phyloP scores from a whole-genome alignment of 2,329 filamentous ascomycete species.

The Talaromyces sp. region DNA sequence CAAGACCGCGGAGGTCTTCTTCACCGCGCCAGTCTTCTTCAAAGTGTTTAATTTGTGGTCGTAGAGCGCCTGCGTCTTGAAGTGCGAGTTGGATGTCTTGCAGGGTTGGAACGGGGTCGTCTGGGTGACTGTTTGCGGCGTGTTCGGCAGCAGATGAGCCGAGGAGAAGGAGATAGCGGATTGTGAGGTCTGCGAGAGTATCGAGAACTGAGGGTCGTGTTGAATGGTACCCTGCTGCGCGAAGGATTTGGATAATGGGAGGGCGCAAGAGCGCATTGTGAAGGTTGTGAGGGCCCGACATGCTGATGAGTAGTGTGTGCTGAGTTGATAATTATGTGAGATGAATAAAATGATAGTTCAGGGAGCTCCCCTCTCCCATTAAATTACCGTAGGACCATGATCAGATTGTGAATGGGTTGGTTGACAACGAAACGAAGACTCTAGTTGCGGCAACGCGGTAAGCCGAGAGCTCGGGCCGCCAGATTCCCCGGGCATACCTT shows the following conservation, averaged over 20 bases:
- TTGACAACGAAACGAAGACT: neutral
- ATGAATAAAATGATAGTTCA: neutral
- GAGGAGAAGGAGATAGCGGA: slow-evolving; percentile 73
- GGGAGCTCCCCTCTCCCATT: slow-evolving; percentile 13
- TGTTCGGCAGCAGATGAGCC: slow-evolving; percentile 69
- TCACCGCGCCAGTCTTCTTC: slow-evolving; percentile 67
- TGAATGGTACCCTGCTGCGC: slow-evolving; percentile 83
- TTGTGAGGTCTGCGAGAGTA: slow-evolving; percentile 80
- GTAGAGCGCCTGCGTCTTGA: slow-evolving; percentile 72
- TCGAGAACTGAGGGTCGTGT: slow-evolving; percentile 80
- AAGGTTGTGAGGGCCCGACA: slow-evolving; percentile 48
- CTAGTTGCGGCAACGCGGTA: neutral
- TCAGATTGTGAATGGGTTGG: neutral
- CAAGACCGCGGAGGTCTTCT: slow-evolving; percentile 76
- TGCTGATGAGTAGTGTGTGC: slow-evolving; percentile 26
- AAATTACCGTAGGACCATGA: slow-evolving; percentile 15
- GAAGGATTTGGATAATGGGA: slow-evolving; percentile 83
- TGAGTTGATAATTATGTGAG: neutral
- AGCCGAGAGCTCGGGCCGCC: slow-evolving; percentile 15
- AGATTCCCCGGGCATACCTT: slow-evolving; percentile 10
- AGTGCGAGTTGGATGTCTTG: slow-evolving; percentile 83
- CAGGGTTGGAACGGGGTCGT: slow-evolving; percentile 61
- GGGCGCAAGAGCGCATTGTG: slow-evolving; percentile 81
- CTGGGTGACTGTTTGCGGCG: slow-evolving; percentile 64
- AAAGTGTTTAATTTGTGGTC: slow-evolving; percentile 62